Evolutionary conservation across 139 green algal genomes (phyloP), one percentile per base, ranked within the genome.

Genomic region (Picochlorum sp.): DNA sequence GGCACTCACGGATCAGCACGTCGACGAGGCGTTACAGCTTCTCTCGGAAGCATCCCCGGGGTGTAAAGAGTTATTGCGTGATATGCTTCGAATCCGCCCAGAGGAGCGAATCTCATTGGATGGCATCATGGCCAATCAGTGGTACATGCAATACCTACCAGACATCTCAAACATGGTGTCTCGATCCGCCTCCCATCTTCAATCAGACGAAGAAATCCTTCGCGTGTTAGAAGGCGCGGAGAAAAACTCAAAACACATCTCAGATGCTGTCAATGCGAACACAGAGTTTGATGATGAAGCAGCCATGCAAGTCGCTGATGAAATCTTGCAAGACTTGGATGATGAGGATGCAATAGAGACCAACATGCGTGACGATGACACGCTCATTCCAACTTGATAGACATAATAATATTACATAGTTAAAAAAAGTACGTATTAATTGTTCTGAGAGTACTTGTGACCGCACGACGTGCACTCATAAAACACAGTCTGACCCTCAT

Each of bases 401-500:
- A 41, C 34, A 41, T 11, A 13, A 30, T 30, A 30, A 26, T 26
- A 26, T 30, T 30, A 50, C 28, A 15, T 61, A 21, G 2, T 1
- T 61, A 21, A 20, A 14, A 50, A 50, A 20, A 50, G 15, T 50
- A 14, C 45, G 45, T 54, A 54, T 26, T 52, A 78, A 49, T 83
- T 84, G 32, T 84, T 84, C 26, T 80, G 78, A 14, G 26, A 66
- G 13, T 74, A 83, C n/a, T 78, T 80, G 45, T 84, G 64, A 14
- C 44, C 67, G 80, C 88, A 95, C 9, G 87, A 74, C 0, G 65
- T 46, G 63, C 89, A 96, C 64, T 96, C 89, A 61, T 95, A 95
- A 59, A 96, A 96, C 2, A 96, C 86, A 1, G 87, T 96, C 64
- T 83, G 73, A 28, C 90, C 90, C 71, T 96, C 90, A 64, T 96